These are phyloP conservation scores for Globisporangium alternatum DNA, from an alignment of 352 stramenopile species.

Conservation along the genomic window DNA sequence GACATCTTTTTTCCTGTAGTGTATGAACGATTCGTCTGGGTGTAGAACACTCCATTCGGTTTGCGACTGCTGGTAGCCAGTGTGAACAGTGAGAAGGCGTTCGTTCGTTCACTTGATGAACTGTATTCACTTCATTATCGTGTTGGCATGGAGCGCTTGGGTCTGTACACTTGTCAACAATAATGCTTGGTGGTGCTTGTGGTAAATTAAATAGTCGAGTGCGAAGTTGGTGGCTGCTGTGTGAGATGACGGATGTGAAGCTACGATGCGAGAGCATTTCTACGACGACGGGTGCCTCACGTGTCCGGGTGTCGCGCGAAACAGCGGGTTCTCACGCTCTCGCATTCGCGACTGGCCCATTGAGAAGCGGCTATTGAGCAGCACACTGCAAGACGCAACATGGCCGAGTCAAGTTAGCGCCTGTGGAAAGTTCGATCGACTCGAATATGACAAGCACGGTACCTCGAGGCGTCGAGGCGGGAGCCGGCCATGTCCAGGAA, in stretches of 20 bases:
- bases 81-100: slow-evolving; percentile 2
- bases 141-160: neutral
- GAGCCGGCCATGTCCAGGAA: slow-evolving; percentile 86
- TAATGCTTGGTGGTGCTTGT: neutral
- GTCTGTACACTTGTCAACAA: neutral
- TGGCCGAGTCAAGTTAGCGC: neutral
- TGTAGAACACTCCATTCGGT: neutral
- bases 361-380: slow-evolving; percentile 58
- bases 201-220: slow-evolving; percentile 7
- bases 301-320: neutral
- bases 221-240: neutral
- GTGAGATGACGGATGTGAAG: too few relatives aligned
- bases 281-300: neutral
- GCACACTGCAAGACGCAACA: slow-evolving; percentile 31
- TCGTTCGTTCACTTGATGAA: neutral
- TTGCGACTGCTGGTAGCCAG: neutral
- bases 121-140: neutral
- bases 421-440: neutral
- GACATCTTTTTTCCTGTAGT: neutral
- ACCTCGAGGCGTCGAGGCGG: slow-evolving; percentile 67
- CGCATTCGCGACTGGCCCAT: slow-evolving; percentile 27
- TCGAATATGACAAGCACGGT: neutral
- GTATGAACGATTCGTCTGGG: neutral
- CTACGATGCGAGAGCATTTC: neutral
- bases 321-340: slow-evolving; percentile 1